Conservation (phyloP, 768 basidiomycete species). For the Hortiboletus campestris region DNA sequence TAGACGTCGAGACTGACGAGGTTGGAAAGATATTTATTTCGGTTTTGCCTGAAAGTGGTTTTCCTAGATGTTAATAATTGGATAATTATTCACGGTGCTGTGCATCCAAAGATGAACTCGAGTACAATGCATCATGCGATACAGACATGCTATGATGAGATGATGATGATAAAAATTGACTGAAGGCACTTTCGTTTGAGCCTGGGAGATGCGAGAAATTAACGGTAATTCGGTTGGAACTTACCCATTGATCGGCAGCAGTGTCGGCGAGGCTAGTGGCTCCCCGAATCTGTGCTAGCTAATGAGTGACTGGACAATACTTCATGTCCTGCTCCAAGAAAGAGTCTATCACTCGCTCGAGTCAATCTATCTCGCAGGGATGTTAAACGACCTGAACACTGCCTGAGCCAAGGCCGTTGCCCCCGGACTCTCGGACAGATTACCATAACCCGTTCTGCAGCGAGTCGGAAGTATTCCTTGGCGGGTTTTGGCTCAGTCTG, state of each 20-base stretch:
- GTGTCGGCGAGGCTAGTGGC: too few relatives aligned
- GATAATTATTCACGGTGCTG: neutral
- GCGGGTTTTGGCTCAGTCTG: neutral
- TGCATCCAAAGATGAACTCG: neutral
- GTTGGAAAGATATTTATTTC: neutral
- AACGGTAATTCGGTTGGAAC: too few relatives aligned
- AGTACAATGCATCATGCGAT: neutral
- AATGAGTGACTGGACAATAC: neutral
- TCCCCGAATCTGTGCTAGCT: too few relatives aligned
- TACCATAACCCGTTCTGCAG: neutral
- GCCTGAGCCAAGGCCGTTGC: neutral
- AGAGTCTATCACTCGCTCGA: neutral
- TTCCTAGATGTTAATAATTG: neutral
- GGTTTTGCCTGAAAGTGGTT: neutral
- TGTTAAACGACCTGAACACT: neutral
- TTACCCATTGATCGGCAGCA: too few relatives aligned
- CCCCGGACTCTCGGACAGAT: neutral
- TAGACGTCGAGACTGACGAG: neutral
- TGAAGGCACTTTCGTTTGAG: neutral
- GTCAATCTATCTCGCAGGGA: neutral
- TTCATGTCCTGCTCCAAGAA: neutral
- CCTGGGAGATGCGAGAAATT: neutral
- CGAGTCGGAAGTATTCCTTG: neutral
- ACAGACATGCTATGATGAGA: neutral
- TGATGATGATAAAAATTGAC: too few relatives aligned